Conservation (phyloP, 208 protist species). For the Acanthamoeba healyi region DNA sequence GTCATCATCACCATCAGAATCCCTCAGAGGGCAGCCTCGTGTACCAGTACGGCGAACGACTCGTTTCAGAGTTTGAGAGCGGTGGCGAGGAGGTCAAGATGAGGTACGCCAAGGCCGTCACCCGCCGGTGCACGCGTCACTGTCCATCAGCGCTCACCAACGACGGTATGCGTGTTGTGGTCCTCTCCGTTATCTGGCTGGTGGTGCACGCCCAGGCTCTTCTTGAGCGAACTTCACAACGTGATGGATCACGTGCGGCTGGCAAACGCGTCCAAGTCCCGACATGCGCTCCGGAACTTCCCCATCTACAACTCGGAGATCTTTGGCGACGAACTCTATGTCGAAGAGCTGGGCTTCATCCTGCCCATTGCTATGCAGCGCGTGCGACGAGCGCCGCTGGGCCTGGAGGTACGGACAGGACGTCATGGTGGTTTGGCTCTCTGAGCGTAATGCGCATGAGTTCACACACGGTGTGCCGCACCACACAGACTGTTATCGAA, state of each 20-base stretch:
- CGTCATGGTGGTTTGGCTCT: too few species aligned
- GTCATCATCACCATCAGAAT: conserved; percentile 2
- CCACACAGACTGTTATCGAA: neutral
- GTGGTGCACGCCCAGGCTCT: neutral
- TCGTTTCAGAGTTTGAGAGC: conserved; percentile 6
- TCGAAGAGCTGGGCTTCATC: conserved; percentile 42
- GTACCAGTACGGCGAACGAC: neutral
- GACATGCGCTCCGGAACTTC: neutral
- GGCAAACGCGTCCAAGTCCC: neutral
- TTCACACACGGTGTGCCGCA: neutral
- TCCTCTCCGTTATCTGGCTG: neutral
- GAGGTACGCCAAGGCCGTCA: neutral
- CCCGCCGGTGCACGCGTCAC: neutral
- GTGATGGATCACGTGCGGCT: conserved; percentile 32
- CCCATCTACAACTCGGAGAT: neutral
- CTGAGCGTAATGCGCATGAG: too few species aligned
- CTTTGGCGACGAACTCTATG: conserved; percentile 8
- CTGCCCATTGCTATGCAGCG: conserved; percentile 24
- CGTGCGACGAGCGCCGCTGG: neutral
- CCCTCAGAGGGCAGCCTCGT: conserved; percentile 23
- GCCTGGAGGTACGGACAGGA: neutral
- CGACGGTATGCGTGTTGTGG: too few species aligned
- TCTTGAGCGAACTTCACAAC: conserved; percentile 32
- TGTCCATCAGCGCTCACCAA: too few species aligned
- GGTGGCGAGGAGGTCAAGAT: neutral